Conservation (phyloP, 2,329 filamentous ascomycete genomes). For the Ophiostoma novo-ulmi region DNA sequence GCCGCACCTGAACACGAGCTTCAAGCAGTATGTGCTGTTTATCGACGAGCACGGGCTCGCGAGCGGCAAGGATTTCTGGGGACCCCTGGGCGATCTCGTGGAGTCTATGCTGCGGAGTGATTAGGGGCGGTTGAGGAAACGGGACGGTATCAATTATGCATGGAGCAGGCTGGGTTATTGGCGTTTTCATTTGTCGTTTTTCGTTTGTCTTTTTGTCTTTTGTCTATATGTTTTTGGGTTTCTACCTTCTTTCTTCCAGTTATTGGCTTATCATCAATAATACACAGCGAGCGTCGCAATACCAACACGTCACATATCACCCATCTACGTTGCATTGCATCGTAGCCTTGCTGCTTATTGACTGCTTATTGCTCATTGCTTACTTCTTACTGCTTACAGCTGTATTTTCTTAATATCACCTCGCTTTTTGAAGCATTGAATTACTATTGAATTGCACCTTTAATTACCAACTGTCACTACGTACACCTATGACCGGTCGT, state of each 20-base stretch:
- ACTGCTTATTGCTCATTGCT: neutral
- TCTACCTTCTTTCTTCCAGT: neutral
- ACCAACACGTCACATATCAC: neutral
- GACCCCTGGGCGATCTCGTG: conserved; percentile 87
- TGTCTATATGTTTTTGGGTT: neutral
- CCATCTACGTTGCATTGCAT: neutral
- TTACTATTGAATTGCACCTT: neutral
- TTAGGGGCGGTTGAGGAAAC: conserved; percentile 29
- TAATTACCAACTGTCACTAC: neutral
- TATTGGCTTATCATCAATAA: neutral
- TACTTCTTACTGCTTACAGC: neutral
- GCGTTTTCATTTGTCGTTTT: neutral
- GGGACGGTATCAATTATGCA: conserved; percentile 1
- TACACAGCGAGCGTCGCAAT: conserved; percentile 4
- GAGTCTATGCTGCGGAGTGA: conserved; percentile 97
- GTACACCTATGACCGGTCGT: conserved; percentile 38
- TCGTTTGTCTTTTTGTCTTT: neutral
- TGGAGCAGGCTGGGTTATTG: neutral
- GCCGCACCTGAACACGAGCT: conserved; percentile 96
- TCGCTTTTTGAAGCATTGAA: neutral
- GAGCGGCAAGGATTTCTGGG: conserved; percentile 95
- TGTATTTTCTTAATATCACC: neutral
- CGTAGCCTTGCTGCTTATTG: neutral
- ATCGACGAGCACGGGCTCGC: conserved; percentile 93
- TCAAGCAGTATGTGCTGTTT: conserved; percentile 99